Percentiles rank a stretch among this genome's conserved stretches.
phyloP scores from a whole-genome alignment of 495 filamentous ascomycete species.

The Neurospora sp. region DNA sequence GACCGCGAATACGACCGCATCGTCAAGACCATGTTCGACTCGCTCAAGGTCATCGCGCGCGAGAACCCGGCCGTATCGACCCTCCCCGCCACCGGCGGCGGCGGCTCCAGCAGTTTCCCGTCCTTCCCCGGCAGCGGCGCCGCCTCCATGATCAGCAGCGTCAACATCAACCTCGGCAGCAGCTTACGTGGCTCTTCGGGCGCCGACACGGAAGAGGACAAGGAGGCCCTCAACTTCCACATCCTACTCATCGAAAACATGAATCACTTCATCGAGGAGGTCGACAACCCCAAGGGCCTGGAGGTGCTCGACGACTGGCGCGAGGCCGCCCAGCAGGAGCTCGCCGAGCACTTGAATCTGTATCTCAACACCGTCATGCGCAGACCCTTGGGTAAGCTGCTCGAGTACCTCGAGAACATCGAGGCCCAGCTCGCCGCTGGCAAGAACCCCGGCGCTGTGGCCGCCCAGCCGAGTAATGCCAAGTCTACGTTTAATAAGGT shows the following conservation, averaged over 20 bases:
- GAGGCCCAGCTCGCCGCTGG: conserved; percentile 53
- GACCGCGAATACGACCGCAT: conserved; percentile 82
- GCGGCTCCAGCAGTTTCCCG: not conserved
- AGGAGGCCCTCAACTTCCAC: conserved; percentile 91
- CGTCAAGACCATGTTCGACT: conserved; percentile 95
- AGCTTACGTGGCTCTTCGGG: not conserved
- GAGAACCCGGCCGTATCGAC: conserved; percentile 61
- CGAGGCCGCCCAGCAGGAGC: conserved; percentile 62
- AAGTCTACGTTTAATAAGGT: conserved; percentile 76
- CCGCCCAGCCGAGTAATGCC: conserved; percentile 66
- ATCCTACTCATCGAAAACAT: conserved; percentile 97
- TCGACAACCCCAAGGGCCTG: conserved; percentile 57
- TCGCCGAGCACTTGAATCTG: conserved; percentile 76
- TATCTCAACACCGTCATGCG: conserved; percentile 84
- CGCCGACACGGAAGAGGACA: conserved; percentile 61
- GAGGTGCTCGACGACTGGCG: conserved; percentile 73
- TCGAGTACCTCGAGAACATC: conserved; percentile 80
- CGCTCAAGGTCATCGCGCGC: conserved; percentile 87
- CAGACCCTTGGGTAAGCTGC: conserved; percentile 75
- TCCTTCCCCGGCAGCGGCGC: not conserved
- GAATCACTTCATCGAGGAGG: conserved; percentile 92
- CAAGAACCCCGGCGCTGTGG: conserved; percentile 39
- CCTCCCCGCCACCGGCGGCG: conserved; percentile 3
- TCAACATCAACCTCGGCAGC: conserved; percentile 5
- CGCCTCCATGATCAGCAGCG: conserved; percentile 7